These are phyloP conservation scores for Schizosaccharomyces lindneri DNA, from an alignment of 805 yeast genomes.

Conservation along the genomic window DNA sequence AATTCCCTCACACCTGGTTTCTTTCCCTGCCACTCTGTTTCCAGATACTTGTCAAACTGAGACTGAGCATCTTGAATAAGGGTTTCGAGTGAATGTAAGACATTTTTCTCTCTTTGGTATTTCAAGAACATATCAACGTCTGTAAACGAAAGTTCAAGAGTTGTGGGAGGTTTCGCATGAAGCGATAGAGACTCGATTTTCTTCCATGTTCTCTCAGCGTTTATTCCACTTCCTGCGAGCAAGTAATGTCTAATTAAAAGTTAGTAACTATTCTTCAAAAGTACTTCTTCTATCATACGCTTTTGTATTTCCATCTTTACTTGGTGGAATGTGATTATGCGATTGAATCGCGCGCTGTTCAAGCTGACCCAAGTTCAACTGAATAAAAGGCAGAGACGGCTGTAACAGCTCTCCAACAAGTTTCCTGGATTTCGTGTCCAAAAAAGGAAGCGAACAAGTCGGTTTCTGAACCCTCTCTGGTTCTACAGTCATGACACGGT, in stretches of 20 bases:
- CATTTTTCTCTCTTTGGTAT: constrained; percentile 57
- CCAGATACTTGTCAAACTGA: constrained; percentile 61
- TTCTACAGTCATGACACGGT: neutral
- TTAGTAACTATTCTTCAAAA: neutral
- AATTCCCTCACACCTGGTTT: neutral
- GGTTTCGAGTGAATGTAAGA: constrained; percentile 60
- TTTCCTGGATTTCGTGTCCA: neutral
- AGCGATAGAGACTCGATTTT: constrained; percentile 20
- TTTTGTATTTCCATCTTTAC: constrained; percentile 17
- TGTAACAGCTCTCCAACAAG: neutral
- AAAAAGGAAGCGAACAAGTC: neutral
- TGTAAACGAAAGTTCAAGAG: constrained; percentile 9
- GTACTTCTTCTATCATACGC: constrained; percentile 8
- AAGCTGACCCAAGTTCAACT: neutral
- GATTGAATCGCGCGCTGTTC: neutral
- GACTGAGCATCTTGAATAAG: constrained; percentile 45
- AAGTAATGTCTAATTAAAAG: constrained; percentile 32
- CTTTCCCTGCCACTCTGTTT: constrained; percentile 19
- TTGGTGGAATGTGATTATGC: constrained; percentile 18
- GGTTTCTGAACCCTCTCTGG: neutral
- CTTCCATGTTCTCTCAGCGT: constrained; percentile 56
- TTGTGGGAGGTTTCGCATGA: constrained; percentile 4
- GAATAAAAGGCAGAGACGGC: constrained; percentile 1
- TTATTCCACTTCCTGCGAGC: constrained; percentile 68
- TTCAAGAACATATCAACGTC: constrained; percentile 41